A percentile compares a stretch with the other conserved stretches of the same genome.
These are phyloP conservation scores for Nepenthes mirabilis DNA, from an alignment of 148 eudicot species.

Conservation along the genomic window DNA sequence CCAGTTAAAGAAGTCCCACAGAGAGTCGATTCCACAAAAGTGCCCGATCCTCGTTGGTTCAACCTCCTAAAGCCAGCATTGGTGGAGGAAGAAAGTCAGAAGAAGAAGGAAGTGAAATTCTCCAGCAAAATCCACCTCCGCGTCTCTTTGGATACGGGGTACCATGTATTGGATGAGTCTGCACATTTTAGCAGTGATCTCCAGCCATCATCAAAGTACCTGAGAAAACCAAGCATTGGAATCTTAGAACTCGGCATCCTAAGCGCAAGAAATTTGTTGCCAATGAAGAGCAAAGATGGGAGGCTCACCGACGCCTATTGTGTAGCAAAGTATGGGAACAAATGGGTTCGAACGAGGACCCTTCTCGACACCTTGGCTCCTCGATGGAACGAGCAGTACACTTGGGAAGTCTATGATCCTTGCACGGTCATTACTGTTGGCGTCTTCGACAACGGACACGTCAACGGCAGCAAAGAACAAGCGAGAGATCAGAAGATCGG, in stretches of 20 bases:
- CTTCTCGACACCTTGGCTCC: slow-evolving; percentile 64
- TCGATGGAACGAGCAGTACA: slow-evolving; percentile 85
- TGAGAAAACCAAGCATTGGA: slow-evolving; percentile 69
- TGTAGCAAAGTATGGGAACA: slow-evolving; percentile 86
- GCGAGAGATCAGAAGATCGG: slow-evolving; percentile 68
- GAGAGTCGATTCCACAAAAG: slow-evolving; percentile 40
- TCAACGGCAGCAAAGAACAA: slow-evolving; percentile 46
- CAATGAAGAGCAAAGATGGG: slow-evolving; percentile 72
- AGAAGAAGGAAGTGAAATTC: slow-evolving; percentile 57
- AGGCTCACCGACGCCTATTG: slow-evolving; percentile 78
- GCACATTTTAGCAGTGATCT: slow-evolving; percentile 92
- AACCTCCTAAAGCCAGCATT: slow-evolving; percentile 39
- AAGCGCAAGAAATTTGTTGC: slow-evolving; percentile 62
- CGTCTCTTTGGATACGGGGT: slow-evolving; percentile 63
- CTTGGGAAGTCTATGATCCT: slow-evolving; percentile 91
- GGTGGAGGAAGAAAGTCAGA: slow-evolving; percentile 42
- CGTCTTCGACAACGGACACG: slow-evolving; percentile 79
- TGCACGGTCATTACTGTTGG: slow-evolving; percentile 88
- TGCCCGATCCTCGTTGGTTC: slow-evolving; percentile 64
- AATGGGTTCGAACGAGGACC: slow-evolving; percentile 92
- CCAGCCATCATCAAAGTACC: slow-evolving; percentile 68
- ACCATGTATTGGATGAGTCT: slow-evolving; percentile 89
- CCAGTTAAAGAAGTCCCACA: slow-evolving; percentile 62
- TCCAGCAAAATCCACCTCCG: slow-evolving; percentile 68
- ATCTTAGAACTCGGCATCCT: slow-evolving; percentile 74